A percentile compares a stretch with the other conserved stretches of the same genome.
Evolutionary conservation across 176 grass and related monocot genomes (phyloP).

Genomic region (Oryza meyeriana): DNA sequence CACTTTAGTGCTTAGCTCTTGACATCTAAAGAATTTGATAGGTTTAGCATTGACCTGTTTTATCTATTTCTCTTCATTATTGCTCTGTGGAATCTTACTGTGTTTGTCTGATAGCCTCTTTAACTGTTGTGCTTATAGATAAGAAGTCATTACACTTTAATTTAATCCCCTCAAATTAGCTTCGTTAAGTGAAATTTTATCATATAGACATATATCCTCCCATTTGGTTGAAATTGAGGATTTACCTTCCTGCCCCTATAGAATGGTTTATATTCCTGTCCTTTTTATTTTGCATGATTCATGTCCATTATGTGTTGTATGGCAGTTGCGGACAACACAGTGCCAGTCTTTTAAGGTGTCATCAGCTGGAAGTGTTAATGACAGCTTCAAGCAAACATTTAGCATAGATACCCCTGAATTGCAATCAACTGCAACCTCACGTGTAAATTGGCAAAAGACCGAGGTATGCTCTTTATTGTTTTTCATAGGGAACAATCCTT

Average conservation of each 20-base stretch:
- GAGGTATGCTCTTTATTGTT: constrained; percentile 57
- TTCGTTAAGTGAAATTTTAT: neutral
- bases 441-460: constrained; percentile 58
- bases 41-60: neutral
- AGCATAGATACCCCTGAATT: constrained; percentile 57
- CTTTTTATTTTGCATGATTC: neutral
- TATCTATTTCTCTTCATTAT: constrained; percentile 13
- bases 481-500: constrained; percentile 8
- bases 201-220: neutral
- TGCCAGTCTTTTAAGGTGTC: constrained; percentile 53
- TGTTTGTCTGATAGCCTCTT: constrained; percentile 12
- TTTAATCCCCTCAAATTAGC: constrained; percentile 14
- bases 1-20: neutral
- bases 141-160: neutral
- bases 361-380: constrained; percentile 67
- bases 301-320: constrained; percentile 24
- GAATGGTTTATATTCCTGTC: neutral
- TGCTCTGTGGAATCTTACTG: neutral
- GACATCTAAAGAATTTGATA: neutral
- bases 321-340: constrained; percentile 61
- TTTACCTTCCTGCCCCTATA: neutral
- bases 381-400: constrained; percentile 70
- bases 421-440: constrained; percentile 86
- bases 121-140: neutral
- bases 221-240: neutral